A percentile compares a stretch with the other conserved stretches of the same genome.
Conservation (phyloP, 495 filamentous ascomycete genomes). For the Aspergillus panamensis region DNA sequence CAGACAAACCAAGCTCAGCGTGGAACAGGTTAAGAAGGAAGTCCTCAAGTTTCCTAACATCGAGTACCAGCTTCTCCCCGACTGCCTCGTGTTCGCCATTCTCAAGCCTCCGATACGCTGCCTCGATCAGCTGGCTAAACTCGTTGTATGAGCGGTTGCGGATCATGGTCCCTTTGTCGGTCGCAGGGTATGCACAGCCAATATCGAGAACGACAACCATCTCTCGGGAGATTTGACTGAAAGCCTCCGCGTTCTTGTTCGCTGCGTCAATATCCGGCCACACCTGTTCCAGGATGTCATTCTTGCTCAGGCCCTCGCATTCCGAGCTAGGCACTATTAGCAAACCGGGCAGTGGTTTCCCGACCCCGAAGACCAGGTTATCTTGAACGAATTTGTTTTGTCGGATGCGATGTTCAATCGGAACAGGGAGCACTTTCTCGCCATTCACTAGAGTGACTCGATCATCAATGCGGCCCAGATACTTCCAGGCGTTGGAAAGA, state of each 20-base stretch:
- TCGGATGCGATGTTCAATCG: constrained; percentile 48
- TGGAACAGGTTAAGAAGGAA: constrained; percentile 29
- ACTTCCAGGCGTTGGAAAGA: constrained; percentile 52
- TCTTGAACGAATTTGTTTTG: constrained; percentile 22
- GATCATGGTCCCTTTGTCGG: constrained; percentile 49
- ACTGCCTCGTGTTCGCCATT: neutral
- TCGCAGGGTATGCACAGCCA: constrained; percentile 38
- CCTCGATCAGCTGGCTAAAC: constrained; percentile 42
- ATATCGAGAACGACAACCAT: constrained; percentile 41
- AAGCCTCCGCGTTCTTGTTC: constrained; percentile 37
- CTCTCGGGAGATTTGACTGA: constrained; percentile 44
- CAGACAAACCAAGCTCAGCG: constrained; percentile 22
- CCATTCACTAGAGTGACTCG: constrained; percentile 61
- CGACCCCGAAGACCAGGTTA: constrained; percentile 25
- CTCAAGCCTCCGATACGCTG: constrained; percentile 30
- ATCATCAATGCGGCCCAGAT: constrained; percentile 56
- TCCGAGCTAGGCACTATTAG: constrained; percentile 40
- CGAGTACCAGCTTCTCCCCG: constrained; percentile 18
- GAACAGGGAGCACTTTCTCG: constrained; percentile 64
- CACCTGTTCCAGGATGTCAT: constrained; percentile 38
- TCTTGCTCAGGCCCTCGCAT: constrained; percentile 24
- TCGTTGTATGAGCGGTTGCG: constrained; percentile 40
- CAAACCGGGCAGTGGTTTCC: constrained; percentile 24
- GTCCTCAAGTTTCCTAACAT: constrained; percentile 20
- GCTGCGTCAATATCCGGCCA: constrained; percentile 41